These are phyloP conservation scores for Saturnispora diversa DNA, from an alignment of 805 yeast genomes.

Conservation along the genomic window DNA sequence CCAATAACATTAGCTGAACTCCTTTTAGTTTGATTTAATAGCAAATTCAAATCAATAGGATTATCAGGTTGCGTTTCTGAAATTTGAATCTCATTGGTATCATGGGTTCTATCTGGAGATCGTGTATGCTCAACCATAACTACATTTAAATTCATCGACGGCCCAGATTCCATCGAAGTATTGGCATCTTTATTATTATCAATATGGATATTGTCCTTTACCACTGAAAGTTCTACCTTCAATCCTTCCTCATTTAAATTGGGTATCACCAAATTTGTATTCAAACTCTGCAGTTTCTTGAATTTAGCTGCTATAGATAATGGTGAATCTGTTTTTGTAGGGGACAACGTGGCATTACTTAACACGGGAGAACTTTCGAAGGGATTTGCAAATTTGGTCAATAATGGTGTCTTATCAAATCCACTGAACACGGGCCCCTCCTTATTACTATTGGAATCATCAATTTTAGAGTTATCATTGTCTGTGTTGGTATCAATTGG, in stretches of 20 bases:
- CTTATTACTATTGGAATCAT: too few relatives aligned
- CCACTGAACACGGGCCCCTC: slow-evolving; percentile 5
- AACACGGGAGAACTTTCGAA: slow-evolving; percentile 28
- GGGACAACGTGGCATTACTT: not conserved
- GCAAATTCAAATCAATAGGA: not conserved
- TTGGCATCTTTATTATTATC: not conserved
- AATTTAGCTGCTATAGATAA: slow-evolving; percentile 4
- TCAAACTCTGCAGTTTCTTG: slow-evolving; percentile 1
- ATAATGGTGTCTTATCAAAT: slow-evolving; percentile 20
- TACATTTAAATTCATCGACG: slow-evolving; percentile 1
- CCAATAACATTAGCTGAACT: slow-evolving; percentile 4
- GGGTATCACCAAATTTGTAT: not conserved
- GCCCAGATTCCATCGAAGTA: not conserved
- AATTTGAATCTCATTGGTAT: slow-evolving; percentile 6
- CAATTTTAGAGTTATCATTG: too few relatives aligned
- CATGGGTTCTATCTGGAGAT: not conserved
- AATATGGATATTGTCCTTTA: not conserved
- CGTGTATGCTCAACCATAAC: slow-evolving; percentile 3
- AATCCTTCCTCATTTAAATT: slow-evolving; percentile 1
- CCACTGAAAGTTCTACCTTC: not conserved
- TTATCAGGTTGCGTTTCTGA: slow-evolving; percentile 10
- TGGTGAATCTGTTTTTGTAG: slow-evolving; percentile 1
- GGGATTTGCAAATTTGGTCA: slow-evolving; percentile 31
- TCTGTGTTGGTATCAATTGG: slow-evolving; percentile 3
- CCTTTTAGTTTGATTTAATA: not conserved